These are phyloP conservation scores for Lycium barbarum DNA, from an alignment of 257 asterid genomes.

Conservation along the genomic window DNA sequence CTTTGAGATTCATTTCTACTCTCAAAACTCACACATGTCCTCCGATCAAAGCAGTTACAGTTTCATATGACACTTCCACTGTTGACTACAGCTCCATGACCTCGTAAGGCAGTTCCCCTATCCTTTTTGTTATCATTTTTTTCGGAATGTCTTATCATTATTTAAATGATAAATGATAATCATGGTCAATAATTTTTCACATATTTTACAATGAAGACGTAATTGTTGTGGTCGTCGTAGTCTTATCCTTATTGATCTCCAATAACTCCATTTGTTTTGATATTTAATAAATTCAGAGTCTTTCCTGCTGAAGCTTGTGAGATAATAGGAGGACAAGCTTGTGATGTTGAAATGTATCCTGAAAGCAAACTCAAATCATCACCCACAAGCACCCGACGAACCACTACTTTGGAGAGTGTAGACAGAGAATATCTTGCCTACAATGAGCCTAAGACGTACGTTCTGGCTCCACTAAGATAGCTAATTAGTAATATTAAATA, in stretches of 20 bases:
- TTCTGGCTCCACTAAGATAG: no score
- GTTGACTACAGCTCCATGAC: conserved; percentile 44
- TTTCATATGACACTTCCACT: conserved; percentile 25
- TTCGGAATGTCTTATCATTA: no score
- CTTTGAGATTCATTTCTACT: conserved; percentile 22
- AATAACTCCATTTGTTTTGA: no score
- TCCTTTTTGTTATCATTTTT: no score
- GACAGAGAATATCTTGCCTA: conserved; percentile 70
- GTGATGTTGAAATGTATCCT: conserved; percentile 52
- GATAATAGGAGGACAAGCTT: conserved; percentile 64
- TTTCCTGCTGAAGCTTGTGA: conserved; percentile 80
- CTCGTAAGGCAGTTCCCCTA: conserved; percentile 39
- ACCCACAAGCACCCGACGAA: conserved; percentile 24
- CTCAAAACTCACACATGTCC: conserved; percentile 27
- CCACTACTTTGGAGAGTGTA: conserved; percentile 38
- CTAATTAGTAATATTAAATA: no score
- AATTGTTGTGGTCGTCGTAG: no score
- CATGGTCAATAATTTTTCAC: no score
- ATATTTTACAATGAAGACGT: no score
- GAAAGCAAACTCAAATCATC: conserved; percentile 54
- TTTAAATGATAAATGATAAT: no score
- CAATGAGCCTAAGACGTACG: conserved; percentile 58
- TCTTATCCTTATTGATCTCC: no score
- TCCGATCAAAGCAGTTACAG: conserved; percentile 31
- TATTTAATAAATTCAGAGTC: conserved; percentile 40